These are phyloP conservation scores for Leishmania braziliensis DNA, from an alignment of 208 protist species.

Conservation along the genomic window DNA sequence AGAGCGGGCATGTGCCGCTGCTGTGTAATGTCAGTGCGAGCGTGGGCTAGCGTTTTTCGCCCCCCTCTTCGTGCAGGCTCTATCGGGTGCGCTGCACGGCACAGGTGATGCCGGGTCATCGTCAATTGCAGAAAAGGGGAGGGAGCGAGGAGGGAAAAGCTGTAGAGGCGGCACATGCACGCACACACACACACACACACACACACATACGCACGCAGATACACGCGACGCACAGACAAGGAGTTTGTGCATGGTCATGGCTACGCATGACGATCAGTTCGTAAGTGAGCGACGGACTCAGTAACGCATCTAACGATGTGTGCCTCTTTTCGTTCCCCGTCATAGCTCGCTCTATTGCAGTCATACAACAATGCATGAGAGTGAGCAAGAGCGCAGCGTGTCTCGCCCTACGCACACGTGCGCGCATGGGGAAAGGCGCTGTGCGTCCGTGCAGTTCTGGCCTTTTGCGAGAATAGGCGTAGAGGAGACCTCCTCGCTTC, in stretches of 20 bases:
- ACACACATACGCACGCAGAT: neutral
- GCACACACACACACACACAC: neutral
- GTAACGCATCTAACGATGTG: neutral
- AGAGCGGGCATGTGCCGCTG: neutral
- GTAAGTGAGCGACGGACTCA: neutral
- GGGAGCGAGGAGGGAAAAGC: neutral
- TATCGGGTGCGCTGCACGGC: neutral
- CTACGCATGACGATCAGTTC: neutral
- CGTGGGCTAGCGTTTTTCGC: neutral
- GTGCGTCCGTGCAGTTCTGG: neutral
- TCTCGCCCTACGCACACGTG: too few relatives aligned
- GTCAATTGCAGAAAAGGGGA: neutral
- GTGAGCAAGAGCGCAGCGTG: neutral
- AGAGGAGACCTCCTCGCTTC: conserved; percentile 45
- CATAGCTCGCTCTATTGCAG: neutral
- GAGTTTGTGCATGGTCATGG: neutral
- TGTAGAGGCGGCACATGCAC: neutral
- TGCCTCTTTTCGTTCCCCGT: neutral
- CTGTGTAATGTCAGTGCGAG: neutral
- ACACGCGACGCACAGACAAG: neutral
- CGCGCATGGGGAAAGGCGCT: neutral
- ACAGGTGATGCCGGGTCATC: neutral
- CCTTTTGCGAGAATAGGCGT: conserved; percentile 7
- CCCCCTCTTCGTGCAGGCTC: neutral
- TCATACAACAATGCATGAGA: neutral